phyloP scores from a whole-genome alignment of 768 basidiomycete genomes.

The Psilocybe tampanensis region DNA sequence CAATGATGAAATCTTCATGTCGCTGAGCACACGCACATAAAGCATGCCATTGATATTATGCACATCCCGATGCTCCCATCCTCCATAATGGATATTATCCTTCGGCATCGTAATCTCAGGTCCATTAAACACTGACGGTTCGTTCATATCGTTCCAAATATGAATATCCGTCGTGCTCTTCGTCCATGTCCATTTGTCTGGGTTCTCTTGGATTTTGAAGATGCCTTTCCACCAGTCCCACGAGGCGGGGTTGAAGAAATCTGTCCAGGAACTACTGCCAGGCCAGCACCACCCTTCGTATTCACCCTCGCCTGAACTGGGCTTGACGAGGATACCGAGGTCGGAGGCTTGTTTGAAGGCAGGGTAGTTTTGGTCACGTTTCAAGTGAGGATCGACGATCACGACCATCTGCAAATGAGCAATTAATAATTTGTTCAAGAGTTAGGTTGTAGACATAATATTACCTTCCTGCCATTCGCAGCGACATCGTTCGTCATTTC shows the following conservation, averaged over 20 bases:
- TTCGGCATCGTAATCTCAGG: constrained; percentile 85
- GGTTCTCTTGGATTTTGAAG: constrained; percentile 65
- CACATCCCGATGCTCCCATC: constrained; percentile 97
- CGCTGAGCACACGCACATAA: constrained; percentile 51
- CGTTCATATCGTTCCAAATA: constrained; percentile 99
- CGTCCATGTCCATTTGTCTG: constrained; percentile 72
- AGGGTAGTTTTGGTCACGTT: constrained; percentile 77
- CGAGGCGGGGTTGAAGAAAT: constrained; percentile 89
- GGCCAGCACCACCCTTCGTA: constrained; percentile 99
- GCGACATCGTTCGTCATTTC: constrained; percentile 92
- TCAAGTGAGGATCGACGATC: constrained; percentile 96
- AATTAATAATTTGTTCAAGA: too few relatives aligned
- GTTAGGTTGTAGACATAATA: too few relatives aligned
- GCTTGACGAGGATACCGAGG: constrained; percentile 80
- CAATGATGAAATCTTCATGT: background rate
- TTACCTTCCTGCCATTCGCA: constrained; percentile 81
- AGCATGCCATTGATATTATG: constrained; percentile 99
- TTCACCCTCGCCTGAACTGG: constrained; percentile 76
- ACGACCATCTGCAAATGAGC: constrained; percentile 99
- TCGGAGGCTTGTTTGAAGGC: constrained; percentile 86
- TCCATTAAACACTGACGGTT: constrained; percentile 99
- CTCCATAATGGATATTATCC: constrained; percentile 79
- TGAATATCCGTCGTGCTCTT: constrained; percentile 82
- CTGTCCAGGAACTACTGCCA: constrained; percentile 94
- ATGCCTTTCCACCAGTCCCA: constrained; percentile 92